These are phyloP conservation scores for Metschnikowia lachancei DNA, from an alignment of 805 yeast species.

Conservation along the genomic window DNA sequence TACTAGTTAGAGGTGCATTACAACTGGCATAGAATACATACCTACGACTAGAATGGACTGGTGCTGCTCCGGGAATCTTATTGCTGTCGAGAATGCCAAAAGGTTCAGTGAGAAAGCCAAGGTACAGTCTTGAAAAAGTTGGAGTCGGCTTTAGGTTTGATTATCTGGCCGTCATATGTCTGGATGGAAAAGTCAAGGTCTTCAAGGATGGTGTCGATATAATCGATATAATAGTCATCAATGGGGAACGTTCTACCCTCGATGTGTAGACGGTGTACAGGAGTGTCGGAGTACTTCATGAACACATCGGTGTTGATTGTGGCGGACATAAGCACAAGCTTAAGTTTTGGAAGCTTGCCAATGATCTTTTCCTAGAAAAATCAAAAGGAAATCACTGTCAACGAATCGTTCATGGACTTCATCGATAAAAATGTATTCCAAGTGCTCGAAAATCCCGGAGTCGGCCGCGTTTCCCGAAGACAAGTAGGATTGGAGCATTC, in stretches of 20 bases:
- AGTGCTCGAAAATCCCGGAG: constrained; percentile 42
- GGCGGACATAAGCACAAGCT: constrained; percentile 87
- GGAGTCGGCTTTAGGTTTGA: constrained; percentile 63
- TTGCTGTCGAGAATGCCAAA: too few relatives aligned
- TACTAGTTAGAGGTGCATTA: too few relatives aligned
- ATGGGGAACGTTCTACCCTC: constrained; percentile 95
- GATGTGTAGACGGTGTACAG: constrained; percentile 68
- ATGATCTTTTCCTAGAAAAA: constrained; percentile 66
- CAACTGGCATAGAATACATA: too few relatives aligned
- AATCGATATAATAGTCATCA: constrained; percentile 63
- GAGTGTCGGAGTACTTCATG: constrained; percentile 56
- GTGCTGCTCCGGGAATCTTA: too few relatives aligned
- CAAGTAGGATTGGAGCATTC: constrained; percentile 69
- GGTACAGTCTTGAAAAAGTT: constrained; percentile 60
- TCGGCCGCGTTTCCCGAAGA: constrained; percentile 15
- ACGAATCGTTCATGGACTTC: constrained; percentile 97
- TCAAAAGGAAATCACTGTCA: constrained; percentile 82
- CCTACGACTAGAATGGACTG: too few relatives aligned
- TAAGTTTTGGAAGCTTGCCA: constrained; percentile 50
- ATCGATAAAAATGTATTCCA: constrained; percentile 78
- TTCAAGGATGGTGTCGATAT: constrained; percentile 64
- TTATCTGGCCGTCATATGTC: constrained; percentile 34
- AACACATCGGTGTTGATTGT: constrained; percentile 76
- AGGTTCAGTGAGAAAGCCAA: too few relatives aligned
- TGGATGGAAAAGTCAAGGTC: constrained; percentile 55